Percentiles rank a stretch among this genome's conserved stretches.
Conservation (phyloP, 2,329 filamentous ascomycete genomes). For the Coccinonectria pachysandricola region DNA sequence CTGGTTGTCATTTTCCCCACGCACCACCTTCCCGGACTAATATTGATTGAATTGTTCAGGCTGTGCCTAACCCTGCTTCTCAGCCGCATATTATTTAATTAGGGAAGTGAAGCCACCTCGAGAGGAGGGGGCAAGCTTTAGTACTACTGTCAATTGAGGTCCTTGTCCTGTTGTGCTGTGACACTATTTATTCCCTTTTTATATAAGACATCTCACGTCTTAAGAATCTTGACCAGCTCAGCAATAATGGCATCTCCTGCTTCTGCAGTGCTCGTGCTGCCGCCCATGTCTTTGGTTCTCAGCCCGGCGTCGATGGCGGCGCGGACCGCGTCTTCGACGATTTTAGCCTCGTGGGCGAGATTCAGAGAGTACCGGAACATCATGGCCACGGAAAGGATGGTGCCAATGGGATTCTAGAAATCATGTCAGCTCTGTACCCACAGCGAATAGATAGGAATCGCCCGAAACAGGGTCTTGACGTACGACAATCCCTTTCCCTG, state of each 20-base stretch:
- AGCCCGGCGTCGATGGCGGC: conserved; percentile 67
- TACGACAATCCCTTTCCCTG: conserved; percentile 9
- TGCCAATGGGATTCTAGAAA: conserved; percentile 55
- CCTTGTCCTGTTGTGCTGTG: not conserved
- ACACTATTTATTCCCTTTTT: not conserved
- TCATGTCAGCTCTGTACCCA: conserved; percentile 6
- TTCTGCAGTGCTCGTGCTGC: conserved; percentile 58
- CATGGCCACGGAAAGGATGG: conserved; percentile 82
- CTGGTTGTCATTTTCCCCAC: too few relatives aligned
- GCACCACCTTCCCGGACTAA: too few relatives aligned
- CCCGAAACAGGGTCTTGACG: conserved; percentile 33
- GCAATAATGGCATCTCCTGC: conserved; percentile 65
- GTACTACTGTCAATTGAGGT: not conserved
- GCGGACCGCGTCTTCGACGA: conserved; percentile 70
- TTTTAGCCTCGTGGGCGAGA: conserved; percentile 61
- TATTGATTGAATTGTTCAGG: too few relatives aligned
- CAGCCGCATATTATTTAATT: not conserved
- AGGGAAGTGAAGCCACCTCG: too few relatives aligned
- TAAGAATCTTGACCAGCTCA: conserved; percentile 9
- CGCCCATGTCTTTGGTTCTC: conserved; percentile 74
- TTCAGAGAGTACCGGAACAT: conserved; percentile 85
- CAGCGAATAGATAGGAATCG: conserved; percentile 7
- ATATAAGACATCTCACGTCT: conserved; percentile 6
- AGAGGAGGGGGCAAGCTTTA: not conserved
- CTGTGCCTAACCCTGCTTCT: too few relatives aligned